Conservation (phyloP, 176 grass and related monocot genomes). For the Microstegium vimineum region DNA sequence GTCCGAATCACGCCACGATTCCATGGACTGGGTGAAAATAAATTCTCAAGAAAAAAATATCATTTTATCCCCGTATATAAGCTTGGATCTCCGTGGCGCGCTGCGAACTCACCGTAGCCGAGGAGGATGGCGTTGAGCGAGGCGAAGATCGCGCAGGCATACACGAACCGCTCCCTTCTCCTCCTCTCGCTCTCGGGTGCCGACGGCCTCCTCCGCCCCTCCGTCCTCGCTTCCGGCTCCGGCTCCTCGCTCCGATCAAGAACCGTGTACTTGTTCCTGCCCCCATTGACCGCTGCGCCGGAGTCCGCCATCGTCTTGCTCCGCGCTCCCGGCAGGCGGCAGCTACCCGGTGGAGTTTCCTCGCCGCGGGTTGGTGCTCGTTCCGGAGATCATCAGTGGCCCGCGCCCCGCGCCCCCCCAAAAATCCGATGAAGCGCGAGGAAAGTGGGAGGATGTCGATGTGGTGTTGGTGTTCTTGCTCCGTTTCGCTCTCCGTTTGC, state of each 20-base stretch:
- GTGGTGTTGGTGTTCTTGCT: background rate
- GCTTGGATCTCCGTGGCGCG: background rate
- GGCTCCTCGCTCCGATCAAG: slow-evolving; percentile 32
- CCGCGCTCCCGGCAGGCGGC: background rate
- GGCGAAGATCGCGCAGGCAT: slow-evolving; percentile 45
- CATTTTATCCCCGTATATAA: background rate
- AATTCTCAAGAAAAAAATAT: background rate
- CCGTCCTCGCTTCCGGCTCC: background rate
- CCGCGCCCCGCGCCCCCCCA: background rate
- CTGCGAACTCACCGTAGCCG: slow-evolving; percentile 46
- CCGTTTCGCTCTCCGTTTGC: slow-evolving; percentile 9
- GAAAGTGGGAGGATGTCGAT: slow-evolving; percentile 41
- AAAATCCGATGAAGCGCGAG: slow-evolving; percentile 28
- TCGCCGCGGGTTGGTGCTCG: background rate
- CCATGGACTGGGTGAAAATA: background rate
- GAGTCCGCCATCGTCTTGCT: slow-evolving; percentile 20
- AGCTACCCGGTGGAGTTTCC: background rate
- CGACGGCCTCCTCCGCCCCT: background rate
- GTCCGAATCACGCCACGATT: background rate
- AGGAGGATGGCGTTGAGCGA: slow-evolving; percentile 60
- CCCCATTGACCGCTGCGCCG: slow-evolving; percentile 16
- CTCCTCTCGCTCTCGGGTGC: slow-evolving; percentile 27
- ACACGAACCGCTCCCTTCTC: slow-evolving; percentile 40
- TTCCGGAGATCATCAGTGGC: slow-evolving; percentile 32
- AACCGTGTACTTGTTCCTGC: slow-evolving; percentile 34